phyloP scores from a whole-genome alignment of 129 eudicot species.

The Escallonia rubra region DNA sequence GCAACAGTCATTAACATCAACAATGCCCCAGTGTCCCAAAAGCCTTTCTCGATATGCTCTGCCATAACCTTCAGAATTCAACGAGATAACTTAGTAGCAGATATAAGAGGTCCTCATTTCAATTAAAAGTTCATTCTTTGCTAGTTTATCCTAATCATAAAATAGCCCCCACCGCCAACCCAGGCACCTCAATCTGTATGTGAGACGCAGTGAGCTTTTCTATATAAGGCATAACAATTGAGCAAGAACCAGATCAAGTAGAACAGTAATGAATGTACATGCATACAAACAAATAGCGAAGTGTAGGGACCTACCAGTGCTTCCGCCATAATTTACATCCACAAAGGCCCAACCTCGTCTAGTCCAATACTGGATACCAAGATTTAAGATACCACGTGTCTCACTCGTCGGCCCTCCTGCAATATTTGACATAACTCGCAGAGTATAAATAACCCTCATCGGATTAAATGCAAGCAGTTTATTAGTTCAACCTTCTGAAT shows the following conservation, averaged over 20 bases:
- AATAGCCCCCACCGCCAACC: neutral
- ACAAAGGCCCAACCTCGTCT: conserved; percentile 99
- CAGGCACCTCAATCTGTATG: too few relatives aligned
- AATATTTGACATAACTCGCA: conserved; percentile 10
- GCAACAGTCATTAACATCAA: conserved; percentile 92
- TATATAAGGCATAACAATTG: neutral
- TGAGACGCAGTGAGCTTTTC: too few relatives aligned
- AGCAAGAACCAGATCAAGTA: neutral
- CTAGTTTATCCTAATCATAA: neutral
- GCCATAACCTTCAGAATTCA: conserved; percentile 75
- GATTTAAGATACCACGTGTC: conserved; percentile 79
- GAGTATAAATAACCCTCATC: conserved; percentile 1
- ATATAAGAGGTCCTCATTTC: conserved; percentile 1
- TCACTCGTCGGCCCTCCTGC: conserved; percentile 96
- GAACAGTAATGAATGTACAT: neutral
- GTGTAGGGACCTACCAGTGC: conserved; percentile 59
- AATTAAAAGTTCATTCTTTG: conserved; percentile 1
- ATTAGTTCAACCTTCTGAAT: neutral
- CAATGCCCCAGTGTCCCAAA: conserved; percentile 78
- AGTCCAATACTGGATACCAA: conserved; percentile 87
- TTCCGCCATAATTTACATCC: conserved; percentile 99
- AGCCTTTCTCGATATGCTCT: conserved; percentile 89
- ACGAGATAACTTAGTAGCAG: conserved; percentile 7
- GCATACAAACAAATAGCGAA: neutral
- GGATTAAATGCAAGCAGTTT: neutral